phyloP scores from a whole-genome alignment of 2,329 filamentous ascomycete genomes.

The Scedosporium minutisporum region DNA sequence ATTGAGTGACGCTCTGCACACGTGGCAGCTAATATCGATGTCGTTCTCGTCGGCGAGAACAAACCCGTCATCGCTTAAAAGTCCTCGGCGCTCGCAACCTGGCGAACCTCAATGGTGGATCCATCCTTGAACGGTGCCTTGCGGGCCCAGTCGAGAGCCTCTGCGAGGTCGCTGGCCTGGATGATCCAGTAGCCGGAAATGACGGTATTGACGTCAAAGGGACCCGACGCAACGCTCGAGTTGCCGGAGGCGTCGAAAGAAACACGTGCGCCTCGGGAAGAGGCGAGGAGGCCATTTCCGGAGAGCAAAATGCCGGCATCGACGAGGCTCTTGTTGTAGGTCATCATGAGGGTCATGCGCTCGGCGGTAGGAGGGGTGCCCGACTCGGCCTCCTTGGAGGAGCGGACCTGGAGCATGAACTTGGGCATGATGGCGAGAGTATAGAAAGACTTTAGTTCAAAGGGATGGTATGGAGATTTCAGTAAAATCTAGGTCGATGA shows the following conservation, averaged over 20 bases:
- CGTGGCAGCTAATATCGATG: background rate
- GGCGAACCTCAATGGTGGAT: slow-evolving; percentile 16
- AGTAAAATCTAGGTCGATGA: background rate
- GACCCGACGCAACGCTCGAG: slow-evolving; percentile 16
- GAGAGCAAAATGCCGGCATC: slow-evolving; percentile 18
- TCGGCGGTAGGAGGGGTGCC: slow-evolving; percentile 10
- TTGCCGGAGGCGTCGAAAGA: slow-evolving; percentile 14
- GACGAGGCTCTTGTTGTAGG: slow-evolving; percentile 18
- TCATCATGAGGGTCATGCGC: slow-evolving; percentile 16
- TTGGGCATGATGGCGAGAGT: slow-evolving; percentile 15
- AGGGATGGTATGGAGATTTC: background rate
- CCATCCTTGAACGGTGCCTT: slow-evolving; percentile 18
- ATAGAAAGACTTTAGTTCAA: background rate
- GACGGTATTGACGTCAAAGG: slow-evolving; percentile 18
- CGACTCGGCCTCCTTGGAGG: slow-evolving; percentile 15
- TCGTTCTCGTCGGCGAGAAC: background rate
- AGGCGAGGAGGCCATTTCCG: slow-evolving; percentile 17
- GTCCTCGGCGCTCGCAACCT: slow-evolving; percentile 14
- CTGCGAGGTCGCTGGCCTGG: slow-evolving; percentile 17
- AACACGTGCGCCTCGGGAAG: slow-evolving; percentile 18
- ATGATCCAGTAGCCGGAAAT: slow-evolving; percentile 23
- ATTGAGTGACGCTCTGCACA: background rate
- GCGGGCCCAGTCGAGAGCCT: slow-evolving; percentile 21
- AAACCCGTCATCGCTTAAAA: background rate
- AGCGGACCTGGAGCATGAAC: slow-evolving; percentile 21